phyloP scores from a whole-genome alignment of 495 filamentous ascomycete genomes.

The Polyplosphaeria fusca region DNA sequence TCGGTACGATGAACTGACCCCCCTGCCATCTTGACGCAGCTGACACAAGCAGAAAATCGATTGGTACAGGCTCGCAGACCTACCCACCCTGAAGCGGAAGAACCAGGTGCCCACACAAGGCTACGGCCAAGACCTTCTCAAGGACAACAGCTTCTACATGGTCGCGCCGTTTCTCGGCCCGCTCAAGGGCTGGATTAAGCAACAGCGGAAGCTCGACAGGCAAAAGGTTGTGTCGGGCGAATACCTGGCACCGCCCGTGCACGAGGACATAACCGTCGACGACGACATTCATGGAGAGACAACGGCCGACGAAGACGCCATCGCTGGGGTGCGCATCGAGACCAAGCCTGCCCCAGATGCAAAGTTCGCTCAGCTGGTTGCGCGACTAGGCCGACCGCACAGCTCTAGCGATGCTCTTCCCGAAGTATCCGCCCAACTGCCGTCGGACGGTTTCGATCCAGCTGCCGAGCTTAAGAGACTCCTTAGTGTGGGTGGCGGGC shows the following conservation, averaged over 20 bases:
- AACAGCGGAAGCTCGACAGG: constrained; percentile 68
- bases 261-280: constrained; percentile 33
- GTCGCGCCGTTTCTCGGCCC: constrained; percentile 86
- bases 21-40: background rate
- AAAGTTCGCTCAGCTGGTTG: constrained; percentile 19
- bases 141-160: constrained; percentile 93
- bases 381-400: constrained; percentile 14
- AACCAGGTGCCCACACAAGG: constrained; percentile 52
- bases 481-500: constrained; percentile 31
- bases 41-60: constrained; percentile 58
- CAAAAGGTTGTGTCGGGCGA: constrained; percentile 40
- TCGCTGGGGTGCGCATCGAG: background rate
- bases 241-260: constrained; percentile 12
- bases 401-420: constrained; percentile 31
- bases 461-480: constrained; percentile 39
- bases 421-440: constrained; percentile 24
- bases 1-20: constrained; percentile 46
- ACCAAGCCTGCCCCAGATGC: background rate
- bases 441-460: constrained; percentile 24
- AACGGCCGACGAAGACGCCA: constrained; percentile 23
- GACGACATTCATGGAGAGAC: constrained; percentile 12
- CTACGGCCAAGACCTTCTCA: constrained; percentile 52
- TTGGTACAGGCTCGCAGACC: constrained; percentile 85
- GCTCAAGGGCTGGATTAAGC: constrained; percentile 84
- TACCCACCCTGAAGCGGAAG: constrained; percentile 75